Conservation (phyloP, 306 rosid species). For the Luffa acutangula region DNA sequence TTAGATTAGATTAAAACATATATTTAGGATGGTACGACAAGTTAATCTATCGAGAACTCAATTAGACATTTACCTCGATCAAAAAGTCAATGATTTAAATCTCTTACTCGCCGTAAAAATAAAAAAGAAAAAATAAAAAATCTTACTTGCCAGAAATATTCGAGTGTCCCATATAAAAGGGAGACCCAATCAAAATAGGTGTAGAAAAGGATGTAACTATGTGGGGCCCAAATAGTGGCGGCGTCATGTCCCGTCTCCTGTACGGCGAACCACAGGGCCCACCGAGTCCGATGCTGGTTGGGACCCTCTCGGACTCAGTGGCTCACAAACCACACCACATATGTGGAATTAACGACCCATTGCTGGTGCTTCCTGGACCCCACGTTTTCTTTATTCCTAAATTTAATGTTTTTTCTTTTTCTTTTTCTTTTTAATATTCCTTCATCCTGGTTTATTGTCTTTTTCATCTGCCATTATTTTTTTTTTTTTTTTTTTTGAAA, state of each 20-base stretch:
- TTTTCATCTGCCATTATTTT: not conserved
- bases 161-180: not conserved
- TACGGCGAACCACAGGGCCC: not conserved
- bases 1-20: no score
- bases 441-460: not conserved
- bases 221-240: not conserved
- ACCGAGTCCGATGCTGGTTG: not conserved
- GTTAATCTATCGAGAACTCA: no score
- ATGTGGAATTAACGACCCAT: not conserved
- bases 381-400: not conserved
- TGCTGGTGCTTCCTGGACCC: not conserved
- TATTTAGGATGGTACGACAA: no score
- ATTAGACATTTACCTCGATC: no score
- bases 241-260: not conserved
- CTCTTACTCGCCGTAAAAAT: no score
- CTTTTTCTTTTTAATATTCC: not conserved
- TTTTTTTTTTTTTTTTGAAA: no score
- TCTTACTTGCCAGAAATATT: no score
- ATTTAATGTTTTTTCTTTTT: not conserved
- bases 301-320: not conserved
- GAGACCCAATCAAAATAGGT: not conserved
- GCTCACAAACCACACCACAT: not conserved
- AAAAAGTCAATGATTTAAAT: no score
- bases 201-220: not conserved
- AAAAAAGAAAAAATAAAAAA: no score